Conservation (phyloP, 1,139 yeast species). For the Barnettozyma hawaiiensis region DNA sequence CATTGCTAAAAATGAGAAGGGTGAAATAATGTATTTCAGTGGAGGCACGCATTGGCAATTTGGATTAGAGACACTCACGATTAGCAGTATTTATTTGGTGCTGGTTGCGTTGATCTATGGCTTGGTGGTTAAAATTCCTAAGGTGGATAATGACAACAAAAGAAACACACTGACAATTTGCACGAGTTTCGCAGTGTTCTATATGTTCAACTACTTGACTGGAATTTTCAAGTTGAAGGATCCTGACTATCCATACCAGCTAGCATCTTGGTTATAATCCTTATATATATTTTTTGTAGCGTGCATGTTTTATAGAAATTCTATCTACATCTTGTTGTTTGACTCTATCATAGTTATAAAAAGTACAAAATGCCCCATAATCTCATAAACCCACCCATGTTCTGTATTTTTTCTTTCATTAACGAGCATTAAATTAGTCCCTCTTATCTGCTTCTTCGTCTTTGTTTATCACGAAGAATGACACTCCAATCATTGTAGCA, state of each 20-base stretch:
- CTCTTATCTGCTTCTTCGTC: slow-evolving; percentile 59
- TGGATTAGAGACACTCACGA: slow-evolving; percentile 56
- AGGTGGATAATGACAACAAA: slow-evolving; percentile 14
- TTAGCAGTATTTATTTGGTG: slow-evolving; percentile 43
- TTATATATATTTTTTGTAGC: no score
- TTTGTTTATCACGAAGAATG: slow-evolving; percentile 77
- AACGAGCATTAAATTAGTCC: slow-evolving; percentile 5
- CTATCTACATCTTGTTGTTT: not conserved
- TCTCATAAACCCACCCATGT: not conserved
- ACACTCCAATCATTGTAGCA: slow-evolving; percentile 70
- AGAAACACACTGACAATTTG: slow-evolving; percentile 21
- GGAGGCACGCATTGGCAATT: slow-evolving; percentile 65
- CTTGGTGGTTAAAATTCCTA: slow-evolving; percentile 32
- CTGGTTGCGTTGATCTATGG: slow-evolving; percentile 38
- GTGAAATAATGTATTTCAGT: slow-evolving; percentile 47
- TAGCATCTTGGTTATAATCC: slow-evolving; percentile 14
- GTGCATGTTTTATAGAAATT: not conserved
- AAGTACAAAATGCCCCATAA: not conserved
- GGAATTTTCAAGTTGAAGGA: slow-evolving; percentile 34
- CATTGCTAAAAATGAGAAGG: slow-evolving; percentile 43
- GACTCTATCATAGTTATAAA: not conserved
- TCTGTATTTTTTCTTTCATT: no score
- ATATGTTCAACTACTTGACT: slow-evolving; percentile 31
- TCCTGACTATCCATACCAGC: slow-evolving; percentile 33
- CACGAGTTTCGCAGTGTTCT: slow-evolving; percentile 28